Base-by-base conservation (phyloP, 1,284 basidiomycete species). In the Sanguinoderma infundibulare region DNA sequence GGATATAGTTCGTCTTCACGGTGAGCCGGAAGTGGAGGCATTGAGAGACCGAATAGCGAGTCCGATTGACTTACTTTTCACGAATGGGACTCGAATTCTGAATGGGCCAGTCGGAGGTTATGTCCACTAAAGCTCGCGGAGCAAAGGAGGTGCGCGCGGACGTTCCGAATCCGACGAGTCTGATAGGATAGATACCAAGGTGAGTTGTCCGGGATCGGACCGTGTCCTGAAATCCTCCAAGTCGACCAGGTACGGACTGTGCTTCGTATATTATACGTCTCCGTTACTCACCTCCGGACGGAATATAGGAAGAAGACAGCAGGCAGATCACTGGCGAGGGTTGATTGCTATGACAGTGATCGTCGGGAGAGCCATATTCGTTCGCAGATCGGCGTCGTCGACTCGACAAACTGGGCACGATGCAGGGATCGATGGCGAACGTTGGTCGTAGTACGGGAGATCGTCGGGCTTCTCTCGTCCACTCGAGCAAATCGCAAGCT, bases 401-500 rank as follows among this genome's bases (percentile, higher is more conserved):
- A n/a, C n/a, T 9, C 32, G 22, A 26, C 53, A 32, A 55, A 39
- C 50, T 12, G 4, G 26, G 56, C 30, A 40, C 8, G 44, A 5
- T 20, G 22, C 46, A 28, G 35, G 44, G 40, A 55, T 62, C 55
- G 55, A 55, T 55, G 36, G 34, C 30, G 53, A 53, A 53, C 57
- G 57, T 63, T 63, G 30, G 61, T 52, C 44, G 7, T 15, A 28
- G 17, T 7, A 1, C 58, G 58, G 62, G 17, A 15, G 30, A 60
- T 57, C 54, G 49, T 63, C 62, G 58, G 59, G 22, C 28, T 60
- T 60, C 62, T 57, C 15, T 63, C 58, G 53, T 46, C 15, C 4
- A 3, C 8, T 24, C 30, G 34, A 14, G n/a, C 12, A 20, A 22
- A 35, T 12, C 32, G 12, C 32, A 7, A 49, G 49, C 8, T 10